Evolutionary conservation across 202 grass and related monocot species (phyloP), one percentile per base, ranked within the genome.

Genomic region (Zoysia matrella): DNA sequence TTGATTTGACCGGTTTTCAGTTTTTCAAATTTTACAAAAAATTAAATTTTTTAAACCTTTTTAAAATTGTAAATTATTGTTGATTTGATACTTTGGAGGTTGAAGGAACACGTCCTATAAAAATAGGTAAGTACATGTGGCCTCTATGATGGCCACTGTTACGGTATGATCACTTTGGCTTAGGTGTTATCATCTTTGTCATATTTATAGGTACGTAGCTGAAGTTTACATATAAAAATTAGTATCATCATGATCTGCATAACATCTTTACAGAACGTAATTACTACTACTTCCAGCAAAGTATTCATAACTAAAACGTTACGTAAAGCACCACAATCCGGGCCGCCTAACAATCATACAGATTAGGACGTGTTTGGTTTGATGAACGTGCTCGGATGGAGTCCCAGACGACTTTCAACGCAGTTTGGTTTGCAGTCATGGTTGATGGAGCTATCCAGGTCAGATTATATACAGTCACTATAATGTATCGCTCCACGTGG

Each of bases 221-320:
- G 54, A 89, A 79, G 79, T 48, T 86, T 83, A 89, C 36, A 85
- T 65, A 49, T 73, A 36, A 36, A 36, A 89, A 78, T 82, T 82
- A 86, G 83, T 69, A 49, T 71, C 72, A 89, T 86, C 83, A 89
- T 89, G 67, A 62, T 86, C 61, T 63, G 72, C 78, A 78, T 69
- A 56, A 70, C 61, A 74, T 65, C 83, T 74, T 74, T 82, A 68
- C 60, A 86, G 7, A 71, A 45, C 42, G 74, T 86, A 82, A 79
- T 86, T 36, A 36, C 30, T 86, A 79, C 73, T 86, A 74, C 74
- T 46, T 86, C 53, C 53, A 44, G 74, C 78, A 82, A 69, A 86
- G 73, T 82, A 86, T 82, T 44, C 47, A 86, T 82, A 78, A 39
- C 52, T 70, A 82, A 54, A 71, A 68, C 22, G 60, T 36, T 73